Base-by-base conservation (phyloP, 208 protist genomes). In the Wallacemonas sp. region DNA sequence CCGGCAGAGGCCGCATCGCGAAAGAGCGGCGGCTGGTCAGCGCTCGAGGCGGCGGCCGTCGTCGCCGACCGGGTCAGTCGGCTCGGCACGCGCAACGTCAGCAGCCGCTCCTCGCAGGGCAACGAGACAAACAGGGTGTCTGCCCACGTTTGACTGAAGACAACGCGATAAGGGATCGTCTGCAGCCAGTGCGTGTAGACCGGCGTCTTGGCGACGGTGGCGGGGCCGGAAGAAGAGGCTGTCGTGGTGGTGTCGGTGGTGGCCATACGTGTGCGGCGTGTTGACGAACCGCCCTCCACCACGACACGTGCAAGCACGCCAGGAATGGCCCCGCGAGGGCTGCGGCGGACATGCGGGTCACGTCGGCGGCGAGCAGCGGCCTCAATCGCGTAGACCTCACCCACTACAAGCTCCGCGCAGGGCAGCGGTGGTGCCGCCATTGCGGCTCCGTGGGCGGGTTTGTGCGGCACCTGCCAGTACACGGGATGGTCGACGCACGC, bases 91-190 rank as follows among this genome's bases (percentile, higher is more conserved):
- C 67, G 26, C n/a, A 94, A 33, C 3, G 81, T 83, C 11, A 92
- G 41, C 10, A 95, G 4, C 8, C 86, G 77, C 67, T 95, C 89
- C 57, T 95, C 89, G 70, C 79, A 91, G 4, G 89, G 79, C 11
- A 95, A 70, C 1, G 81, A 90, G 16, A 85, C 79, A 16, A 92
- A 62, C 33, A 95, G 29, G 23, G 64, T 46, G 57, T 46, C 36
- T 7, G 42, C 57, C 57, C 41, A 64, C 3, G 41, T 64, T 50
- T 64, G 52, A 23, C 52, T 59, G 52, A 59, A 59, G 10, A 26
- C 52, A 14, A 41, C 52, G 31, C 52, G 52, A 18, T 59, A 59
- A 25, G 52, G 52, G 3, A 41, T 42, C 5, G 52, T 26, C 29
- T n/a, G 52, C 52, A 59, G 26, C 25, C 52, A 59, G 52, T 41